A percentile compares a stretch with the other conserved stretches of the same genome.
phyloP scores from a whole-genome alignment of 2,329 filamentous ascomycete genomes.

The Dothidotthia symphoricarpi region DNA sequence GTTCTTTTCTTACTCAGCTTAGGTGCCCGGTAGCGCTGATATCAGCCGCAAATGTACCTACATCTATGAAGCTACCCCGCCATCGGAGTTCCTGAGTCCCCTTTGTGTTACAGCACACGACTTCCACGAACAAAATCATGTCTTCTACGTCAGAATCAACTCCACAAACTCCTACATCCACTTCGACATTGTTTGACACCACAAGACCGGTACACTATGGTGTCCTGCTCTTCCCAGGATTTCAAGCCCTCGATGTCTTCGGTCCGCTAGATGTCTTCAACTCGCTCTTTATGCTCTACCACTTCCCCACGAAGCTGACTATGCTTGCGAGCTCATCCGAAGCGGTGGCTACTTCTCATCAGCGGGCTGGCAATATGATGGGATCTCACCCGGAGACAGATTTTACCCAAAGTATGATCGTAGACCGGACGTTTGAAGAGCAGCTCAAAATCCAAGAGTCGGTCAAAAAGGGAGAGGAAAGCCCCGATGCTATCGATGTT shows the following conservation, averaged over 20 bases:
- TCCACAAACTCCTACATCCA: too few species aligned
- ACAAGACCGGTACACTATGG: conserved; percentile 18
- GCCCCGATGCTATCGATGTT: conserved; percentile 47
- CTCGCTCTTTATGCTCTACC: conserved; percentile 27
- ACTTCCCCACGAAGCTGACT: conserved; percentile 28
- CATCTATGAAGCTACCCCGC: background rate
- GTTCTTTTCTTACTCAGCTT: background rate
- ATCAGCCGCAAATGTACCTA: background rate
- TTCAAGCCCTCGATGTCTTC: conserved; percentile 35
- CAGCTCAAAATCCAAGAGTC: conserved; percentile 16
- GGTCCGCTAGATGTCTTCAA: conserved; percentile 50
- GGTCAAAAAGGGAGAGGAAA: conserved; percentile 1
- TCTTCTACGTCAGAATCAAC: too few species aligned
- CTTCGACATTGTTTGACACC: too few species aligned
- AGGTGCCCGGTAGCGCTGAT: background rate
- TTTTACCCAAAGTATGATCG: conserved; percentile 17
- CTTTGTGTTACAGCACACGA: too few species aligned
- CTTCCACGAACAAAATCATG: too few species aligned
- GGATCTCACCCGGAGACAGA: conserved; percentile 16
- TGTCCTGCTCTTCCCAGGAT: conserved; percentile 22
- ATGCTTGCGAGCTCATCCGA: conserved; percentile 23
- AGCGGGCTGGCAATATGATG: conserved; percentile 16
- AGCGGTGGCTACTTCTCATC: conserved; percentile 23
- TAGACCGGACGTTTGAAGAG: conserved; percentile 17
- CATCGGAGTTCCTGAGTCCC: too few species aligned